Evolutionary conservation across 2,329 filamentous ascomycete genomes (phyloP).

Genomic region (Fusarium burgessii): DNA sequence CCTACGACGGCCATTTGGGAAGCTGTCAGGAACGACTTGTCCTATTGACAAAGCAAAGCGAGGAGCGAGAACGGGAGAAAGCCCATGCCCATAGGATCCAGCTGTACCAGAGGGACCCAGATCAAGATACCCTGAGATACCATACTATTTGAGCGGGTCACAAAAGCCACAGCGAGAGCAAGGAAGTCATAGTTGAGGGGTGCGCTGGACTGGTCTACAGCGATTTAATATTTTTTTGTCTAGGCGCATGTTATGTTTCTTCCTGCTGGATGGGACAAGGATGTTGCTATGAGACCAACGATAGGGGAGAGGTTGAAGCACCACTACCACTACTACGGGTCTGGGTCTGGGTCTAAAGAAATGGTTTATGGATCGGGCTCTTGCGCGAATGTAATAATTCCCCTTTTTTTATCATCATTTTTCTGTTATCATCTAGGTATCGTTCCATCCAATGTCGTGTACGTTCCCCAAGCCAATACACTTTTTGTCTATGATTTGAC

Average conservation of each 20-base stretch:
- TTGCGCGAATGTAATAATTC: slow-evolving; percentile 63
- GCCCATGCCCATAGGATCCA: slow-evolving; percentile 33
- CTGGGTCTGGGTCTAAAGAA: slow-evolving; percentile 40
- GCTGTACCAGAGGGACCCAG: slow-evolving; percentile 40
- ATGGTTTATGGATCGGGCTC: slow-evolving; percentile 48
- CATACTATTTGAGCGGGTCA: slow-evolving; percentile 44
- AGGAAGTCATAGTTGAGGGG: slow-evolving; percentile 33
- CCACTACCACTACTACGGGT: slow-evolving; percentile 42
- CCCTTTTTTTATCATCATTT: slow-evolving; percentile 53
- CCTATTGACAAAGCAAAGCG: slow-evolving; percentile 23
- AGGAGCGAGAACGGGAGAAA: slow-evolving; percentile 31
- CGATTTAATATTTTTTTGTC: slow-evolving; percentile 42
- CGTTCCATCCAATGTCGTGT: slow-evolving; percentile 41
- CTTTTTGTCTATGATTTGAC: slow-evolving; percentile 32
- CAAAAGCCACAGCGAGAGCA: slow-evolving; percentile 39
- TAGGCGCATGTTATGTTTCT: slow-evolving; percentile 36
- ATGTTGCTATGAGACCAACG: slow-evolving; percentile 31
- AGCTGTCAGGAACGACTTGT: slow-evolving; percentile 25
- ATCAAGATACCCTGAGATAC: slow-evolving; percentile 46
- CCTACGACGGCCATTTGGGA: slow-evolving; percentile 31
- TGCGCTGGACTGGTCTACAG: slow-evolving; percentile 21
- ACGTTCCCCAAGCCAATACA: slow-evolving; percentile 44
- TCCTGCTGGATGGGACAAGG: slow-evolving; percentile 18
- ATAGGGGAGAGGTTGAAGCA: slow-evolving; percentile 43
- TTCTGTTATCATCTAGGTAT: slow-evolving; percentile 42